Percentiles rank a stretch among this genome's conserved stretches.
Evolutionary conservation across 1,139 yeast genomes (phyloP).

Genomic region (Yamadazyma jaroonii): DNA sequence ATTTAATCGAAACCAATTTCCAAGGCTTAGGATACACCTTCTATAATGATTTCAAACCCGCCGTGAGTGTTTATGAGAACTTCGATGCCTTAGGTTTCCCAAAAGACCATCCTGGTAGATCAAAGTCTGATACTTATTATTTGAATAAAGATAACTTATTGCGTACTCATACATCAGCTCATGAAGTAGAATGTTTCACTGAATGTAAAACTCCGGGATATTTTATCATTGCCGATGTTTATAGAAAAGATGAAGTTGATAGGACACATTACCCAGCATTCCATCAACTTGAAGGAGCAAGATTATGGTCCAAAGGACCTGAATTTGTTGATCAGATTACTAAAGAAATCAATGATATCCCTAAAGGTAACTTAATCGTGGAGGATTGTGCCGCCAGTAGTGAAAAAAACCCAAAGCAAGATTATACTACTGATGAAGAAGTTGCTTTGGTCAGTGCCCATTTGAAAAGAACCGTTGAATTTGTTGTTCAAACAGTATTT

Average conservation of each 20-base stretch:
- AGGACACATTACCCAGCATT: conserved; percentile 96
- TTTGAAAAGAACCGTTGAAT: conserved; percentile 81
- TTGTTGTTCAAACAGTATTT: conserved; percentile 80
- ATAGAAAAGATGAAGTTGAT: conserved; percentile 93
- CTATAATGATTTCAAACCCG: conserved; percentile 80
- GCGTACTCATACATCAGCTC: conserved; percentile 96
- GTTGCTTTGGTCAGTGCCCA: conserved; percentile 70
- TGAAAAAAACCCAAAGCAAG: conserved; percentile 74
- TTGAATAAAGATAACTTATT: conserved; percentile 67
- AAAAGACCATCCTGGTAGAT: conserved; percentile 87
- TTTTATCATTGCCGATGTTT: conserved; percentile 92
- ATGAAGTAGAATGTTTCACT: conserved; percentile 81
- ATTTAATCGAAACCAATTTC: conserved; percentile 68
- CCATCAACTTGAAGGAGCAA: conserved; percentile 97
- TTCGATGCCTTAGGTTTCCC: conserved; percentile 94
- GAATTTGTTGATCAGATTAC: conserved; percentile 43
- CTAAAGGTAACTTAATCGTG: conserved; percentile 66
- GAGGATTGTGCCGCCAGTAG: conserved; percentile 62
- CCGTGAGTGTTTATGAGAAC: conserved; percentile 76
- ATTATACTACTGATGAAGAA: conserved; percentile 66
- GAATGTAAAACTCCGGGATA: conserved; percentile 75
- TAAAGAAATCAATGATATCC: conserved; percentile 62
- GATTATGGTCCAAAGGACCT: conserved; percentile 65
- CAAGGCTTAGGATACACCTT: conserved; percentile 70
- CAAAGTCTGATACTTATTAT: conserved; percentile 90